phyloP scores from a whole-genome alignment of 2,329 filamentous ascomycete species.

The Aspergillus brasiliensis region DNA sequence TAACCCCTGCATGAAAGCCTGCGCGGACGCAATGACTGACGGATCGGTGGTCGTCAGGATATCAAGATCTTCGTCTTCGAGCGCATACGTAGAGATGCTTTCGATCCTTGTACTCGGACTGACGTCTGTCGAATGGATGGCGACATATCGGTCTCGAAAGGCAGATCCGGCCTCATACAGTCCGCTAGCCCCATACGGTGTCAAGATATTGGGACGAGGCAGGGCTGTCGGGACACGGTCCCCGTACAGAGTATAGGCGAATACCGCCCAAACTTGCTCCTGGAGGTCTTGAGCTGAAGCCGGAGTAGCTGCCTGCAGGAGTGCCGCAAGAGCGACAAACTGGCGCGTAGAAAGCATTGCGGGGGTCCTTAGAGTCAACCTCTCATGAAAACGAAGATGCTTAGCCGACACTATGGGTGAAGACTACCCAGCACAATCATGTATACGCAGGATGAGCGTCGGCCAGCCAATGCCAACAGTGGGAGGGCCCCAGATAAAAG shows the following conservation, averaged over 20 bases:
- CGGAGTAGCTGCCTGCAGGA: slow-evolving; percentile 19
- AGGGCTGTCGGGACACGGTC: slow-evolving; percentile 55
- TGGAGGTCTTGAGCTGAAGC: slow-evolving; percentile 30
- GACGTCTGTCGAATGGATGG: slow-evolving; percentile 25
- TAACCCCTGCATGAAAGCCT: slow-evolving; percentile 64
- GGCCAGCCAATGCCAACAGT: neutral
- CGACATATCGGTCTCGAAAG: slow-evolving; percentile 58
- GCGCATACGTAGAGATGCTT: slow-evolving; percentile 48
- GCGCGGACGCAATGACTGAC: slow-evolving; percentile 55
- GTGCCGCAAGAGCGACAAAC: slow-evolving; percentile 9
- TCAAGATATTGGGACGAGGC: slow-evolving; percentile 44
- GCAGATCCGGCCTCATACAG: slow-evolving; percentile 53
- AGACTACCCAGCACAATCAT: neutral
- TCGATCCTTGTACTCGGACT: slow-evolving; percentile 41
- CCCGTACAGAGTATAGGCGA: slow-evolving; percentile 58
- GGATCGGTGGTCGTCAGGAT: slow-evolving; percentile 52
- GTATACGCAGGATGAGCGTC: neutral
- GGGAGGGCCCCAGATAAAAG: neutral
- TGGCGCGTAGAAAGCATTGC: neutral
- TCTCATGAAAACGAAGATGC: neutral
- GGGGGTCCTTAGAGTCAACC: neutral
- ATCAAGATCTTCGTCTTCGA: slow-evolving; percentile 51
- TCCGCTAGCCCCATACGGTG: slow-evolving; percentile 58
- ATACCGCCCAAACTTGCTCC: slow-evolving; percentile 49
- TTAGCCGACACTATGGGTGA: slow-evolving; percentile 17